A percentile compares a stretch with the other conserved stretches of the same genome.
Evolutionary conservation across 2,329 filamentous ascomycete genomes (phyloP).

Genomic region (Sporothrix dimorphospora): DNA sequence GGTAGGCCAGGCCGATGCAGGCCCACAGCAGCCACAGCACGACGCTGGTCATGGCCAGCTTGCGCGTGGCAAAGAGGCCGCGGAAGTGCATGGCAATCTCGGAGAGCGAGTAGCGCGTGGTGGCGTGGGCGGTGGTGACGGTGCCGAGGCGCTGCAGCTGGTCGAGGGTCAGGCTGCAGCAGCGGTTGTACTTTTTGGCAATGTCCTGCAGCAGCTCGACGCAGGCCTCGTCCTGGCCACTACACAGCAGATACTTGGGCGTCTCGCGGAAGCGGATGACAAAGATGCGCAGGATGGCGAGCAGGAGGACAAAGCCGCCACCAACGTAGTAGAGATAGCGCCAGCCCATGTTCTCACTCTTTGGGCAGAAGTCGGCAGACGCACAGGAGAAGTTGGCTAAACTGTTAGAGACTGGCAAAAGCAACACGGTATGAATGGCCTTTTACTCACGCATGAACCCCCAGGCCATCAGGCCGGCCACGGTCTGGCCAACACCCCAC

Average conservation of each 20-base stretch:
- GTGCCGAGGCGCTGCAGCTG: conserved; percentile 17
- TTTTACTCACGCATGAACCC: conserved; percentile 18
- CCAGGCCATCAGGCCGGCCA: conserved; percentile 16
- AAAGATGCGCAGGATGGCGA: conserved; percentile 12
- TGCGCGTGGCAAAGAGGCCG: conserved; percentile 18
- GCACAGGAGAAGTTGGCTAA: conserved; percentile 11
- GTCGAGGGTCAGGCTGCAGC: conserved; percentile 10
- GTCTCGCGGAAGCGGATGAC: conserved; percentile 19
- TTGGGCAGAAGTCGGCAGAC: neutral
- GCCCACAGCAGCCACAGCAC: conserved; percentile 18
- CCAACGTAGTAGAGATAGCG: conserved; percentile 16
- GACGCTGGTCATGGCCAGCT: neutral
- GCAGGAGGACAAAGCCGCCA: conserved; percentile 8
- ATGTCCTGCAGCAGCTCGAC: conserved; percentile 17
- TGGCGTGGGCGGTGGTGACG: conserved; percentile 14
- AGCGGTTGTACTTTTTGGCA: conserved; percentile 18
- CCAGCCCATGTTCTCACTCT: conserved; percentile 16
- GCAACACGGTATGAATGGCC: neutral
- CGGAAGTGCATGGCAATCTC: conserved; percentile 17
- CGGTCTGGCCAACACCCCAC: conserved; percentile 19
- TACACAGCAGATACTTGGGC: conserved; percentile 18
- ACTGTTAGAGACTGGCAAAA: neutral
- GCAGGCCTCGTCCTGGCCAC: conserved; percentile 15
- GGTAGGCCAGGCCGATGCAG: conserved; percentile 20
- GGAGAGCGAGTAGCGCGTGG: conserved; percentile 9